Percentiles rank a stretch among this genome's conserved stretches.
phyloP scores from a whole-genome alignment of 2,329 filamentous ascomycete genomes.

The Alternaria tenuissima region DNA sequence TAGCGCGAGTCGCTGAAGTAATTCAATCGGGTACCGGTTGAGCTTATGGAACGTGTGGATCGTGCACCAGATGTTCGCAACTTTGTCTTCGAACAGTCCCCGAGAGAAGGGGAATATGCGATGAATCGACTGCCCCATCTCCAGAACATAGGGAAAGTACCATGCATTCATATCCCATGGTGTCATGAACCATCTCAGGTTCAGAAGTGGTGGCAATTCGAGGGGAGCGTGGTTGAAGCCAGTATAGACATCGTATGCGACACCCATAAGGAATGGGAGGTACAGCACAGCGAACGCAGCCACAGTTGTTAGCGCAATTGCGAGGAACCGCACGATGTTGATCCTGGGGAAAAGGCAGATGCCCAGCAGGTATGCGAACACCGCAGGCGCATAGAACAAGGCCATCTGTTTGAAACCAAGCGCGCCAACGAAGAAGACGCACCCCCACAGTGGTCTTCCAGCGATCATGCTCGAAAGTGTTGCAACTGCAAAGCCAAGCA shows the following conservation, averaged over 20 bases:
- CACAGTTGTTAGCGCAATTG: slow-evolving; percentile 77
- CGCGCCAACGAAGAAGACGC: slow-evolving; percentile 90
- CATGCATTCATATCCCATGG: slow-evolving; percentile 68
- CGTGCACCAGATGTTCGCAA: slow-evolving; percentile 97
- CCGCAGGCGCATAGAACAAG: slow-evolving; percentile 90
- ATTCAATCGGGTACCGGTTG: slow-evolving; percentile 71
- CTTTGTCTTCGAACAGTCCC: slow-evolving; percentile 98
- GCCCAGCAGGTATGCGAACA: slow-evolving; percentile 91
- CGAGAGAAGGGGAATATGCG: slow-evolving; percentile 95
- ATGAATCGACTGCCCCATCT: slow-evolving; percentile 83
- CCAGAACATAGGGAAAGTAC: slow-evolving; percentile 78
- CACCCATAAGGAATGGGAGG: slow-evolving; percentile 76
- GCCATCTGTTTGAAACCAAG: slow-evolving; percentile 99
- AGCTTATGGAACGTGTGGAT: slow-evolving; percentile 91
- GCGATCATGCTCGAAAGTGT: slow-evolving; percentile 89
- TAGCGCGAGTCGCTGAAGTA: slow-evolving; percentile 80
- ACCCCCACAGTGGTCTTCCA: slow-evolving; percentile 84
- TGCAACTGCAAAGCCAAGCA: slow-evolving; percentile 89
- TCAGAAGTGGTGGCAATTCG: slow-evolving; percentile 11
- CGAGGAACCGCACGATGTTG: slow-evolving; percentile 72
- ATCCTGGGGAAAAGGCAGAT: slow-evolving; percentile 80
- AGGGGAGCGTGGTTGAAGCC: slow-evolving; percentile 62
- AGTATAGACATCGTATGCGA: slow-evolving; percentile 72
- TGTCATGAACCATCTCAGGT: slow-evolving; percentile 33
- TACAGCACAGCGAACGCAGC: slow-evolving; percentile 78